Base-by-base conservation (phyloP, 2,329 filamentous ascomycete genomes). In the Neoscytalidium dimidiatum region DNA sequence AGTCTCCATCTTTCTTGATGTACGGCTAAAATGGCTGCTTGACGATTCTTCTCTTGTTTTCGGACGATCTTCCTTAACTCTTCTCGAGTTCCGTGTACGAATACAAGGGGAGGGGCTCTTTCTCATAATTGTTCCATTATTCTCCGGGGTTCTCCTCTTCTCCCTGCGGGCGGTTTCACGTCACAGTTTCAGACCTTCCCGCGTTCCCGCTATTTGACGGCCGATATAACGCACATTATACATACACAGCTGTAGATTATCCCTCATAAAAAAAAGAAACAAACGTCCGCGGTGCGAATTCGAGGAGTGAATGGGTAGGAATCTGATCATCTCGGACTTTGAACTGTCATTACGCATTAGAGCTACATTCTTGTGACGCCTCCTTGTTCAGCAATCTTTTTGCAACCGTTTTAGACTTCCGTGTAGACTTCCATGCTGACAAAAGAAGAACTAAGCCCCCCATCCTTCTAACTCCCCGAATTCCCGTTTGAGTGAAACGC, bases 311-410 rank as follows among this genome's bases (percentile, higher is more conserved):
- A n/a, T n/a, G n/a, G n/a, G n/a, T n/a, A n/a, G n/a, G n/a, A n/a
- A n/a, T n/a, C n/a, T n/a, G n/a, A n/a, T n/a, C n/a, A n/a, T n/a
- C n/a, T n/a, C n/a, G n/a, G n/a, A n/a, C n/a, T n/a, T n/a, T n/a
- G n/a, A n/a, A n/a, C n/a, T 33, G 14, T 60, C 41, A 46, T 60
- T 60, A 46, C 38, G 38, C 56, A 60, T 60, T 60, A 60, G n/a
- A 33, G 38, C 38, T 44, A 60, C 56, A 26, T 13, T 26, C 14
- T 49, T 13, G 23, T 23, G 26, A 26, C n/a, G n/a, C n/a, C n/a
- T n/a, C n/a, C n/a, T n/a, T n/a, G n/a, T n/a, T n/a, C n/a, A n/a
- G n/a, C n/a, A n/a, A n/a, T n/a, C n/a, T n/a, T n/a, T n/a, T n/a
- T n/a, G n/a, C n/a, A n/a, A n/a, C n/a, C n/a, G n/a, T n/a, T n/a